Conservation (phyloP, 257 asterid genomes). For the Lithospermum erythrorhizon region DNA sequence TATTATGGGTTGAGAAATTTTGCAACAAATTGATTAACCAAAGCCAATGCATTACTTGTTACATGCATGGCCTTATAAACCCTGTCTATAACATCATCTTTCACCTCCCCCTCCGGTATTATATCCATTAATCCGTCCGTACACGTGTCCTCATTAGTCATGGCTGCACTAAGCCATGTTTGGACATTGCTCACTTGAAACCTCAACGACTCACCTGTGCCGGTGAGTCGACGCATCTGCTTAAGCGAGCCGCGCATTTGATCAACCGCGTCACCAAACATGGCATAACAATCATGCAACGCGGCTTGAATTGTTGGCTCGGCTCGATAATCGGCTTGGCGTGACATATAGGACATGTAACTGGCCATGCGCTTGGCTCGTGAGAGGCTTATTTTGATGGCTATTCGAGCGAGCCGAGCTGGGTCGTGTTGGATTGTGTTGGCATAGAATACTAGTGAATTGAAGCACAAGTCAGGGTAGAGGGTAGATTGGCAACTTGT, state of each 20-base stretch:
- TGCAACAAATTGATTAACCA: conserved; percentile 49
- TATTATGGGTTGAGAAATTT: conserved; percentile 29
- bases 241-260: conserved; percentile 54
- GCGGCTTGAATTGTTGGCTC: conserved; percentile 38
- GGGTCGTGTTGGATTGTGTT: conserved; percentile 39
- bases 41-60: conserved; percentile 79
- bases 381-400: conserved; percentile 56
- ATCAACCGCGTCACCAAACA: conserved; percentile 57
- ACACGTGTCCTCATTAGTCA: conserved; percentile 90
- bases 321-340: conserved; percentile 34
- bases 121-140: conserved; percentile 64
- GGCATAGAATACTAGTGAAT: conserved; percentile 51
- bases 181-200: conserved; percentile 74
- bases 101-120: conserved; percentile 33
- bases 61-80: conserved; percentile 37
- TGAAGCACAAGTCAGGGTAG: conserved; percentile 57
- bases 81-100: conserved; percentile 37
- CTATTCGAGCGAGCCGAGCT: conserved; percentile 46
- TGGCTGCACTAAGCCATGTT: conserved; percentile 98
- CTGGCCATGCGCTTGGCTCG: conserved; percentile 25
- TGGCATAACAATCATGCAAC: conserved; percentile 56
- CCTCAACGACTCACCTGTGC: conserved; percentile 44
- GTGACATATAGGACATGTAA: conserved; percentile 44
- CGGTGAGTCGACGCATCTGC: conserved; percentile 56
- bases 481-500: conserved; percentile 46